Evolutionary conservation across 139 green algal species (phyloP), one percentile per base, ranked within the genome.

Genomic region (Mychonastes homosphaera): DNA sequence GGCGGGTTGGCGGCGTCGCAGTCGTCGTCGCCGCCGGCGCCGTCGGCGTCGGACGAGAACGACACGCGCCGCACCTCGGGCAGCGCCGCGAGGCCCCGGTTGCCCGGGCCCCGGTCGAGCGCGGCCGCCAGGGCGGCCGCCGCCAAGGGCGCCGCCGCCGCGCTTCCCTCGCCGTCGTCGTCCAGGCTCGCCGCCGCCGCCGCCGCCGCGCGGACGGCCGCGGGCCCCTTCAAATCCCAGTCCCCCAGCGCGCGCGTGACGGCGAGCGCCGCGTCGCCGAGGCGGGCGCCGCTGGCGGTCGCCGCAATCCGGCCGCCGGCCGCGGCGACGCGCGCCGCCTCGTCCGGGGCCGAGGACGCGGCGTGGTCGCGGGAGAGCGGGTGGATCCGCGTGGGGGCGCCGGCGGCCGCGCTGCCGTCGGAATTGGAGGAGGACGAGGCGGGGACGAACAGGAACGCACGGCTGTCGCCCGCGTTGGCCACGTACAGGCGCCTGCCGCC

Each of bases 381-480:
- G 3, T 62, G 43, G n/a, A 67, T 89, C 26, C 91, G 71, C 19
- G 64, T 52, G 34, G 90, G 51, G 8, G 82, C 76, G 27, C 71
- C 55, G 6, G 78, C 75, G 6, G 49, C 54, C 0, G 82, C 63
- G 57, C 77, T 84, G n/a, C n/a, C n/a, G n/a, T n/a, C n/a, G n/a
- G n/a, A n/a, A n/a, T n/a, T n/a, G n/a, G n/a, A n/a, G n/a, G n/a
- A n/a, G n/a, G n/a, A n/a, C n/a, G n/a, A n/a, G n/a, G n/a, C n/a
- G n/a, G n/a, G n/a, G n/a, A n/a, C n/a, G n/a, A n/a, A n/a, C 32
- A 97, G 53, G 43, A 96, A 81, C 9, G 83, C 81, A 3, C 90
- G 64, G 70, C 90, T 90, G 70, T 97, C 90, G 5, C 89, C 89
- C 16, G 86, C 78, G 54, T 94, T 91, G 12, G 87, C 88, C 2